Conservation (phyloP, 1,284 basidiomycete genomes). For the Marasmius sp. region DNA sequence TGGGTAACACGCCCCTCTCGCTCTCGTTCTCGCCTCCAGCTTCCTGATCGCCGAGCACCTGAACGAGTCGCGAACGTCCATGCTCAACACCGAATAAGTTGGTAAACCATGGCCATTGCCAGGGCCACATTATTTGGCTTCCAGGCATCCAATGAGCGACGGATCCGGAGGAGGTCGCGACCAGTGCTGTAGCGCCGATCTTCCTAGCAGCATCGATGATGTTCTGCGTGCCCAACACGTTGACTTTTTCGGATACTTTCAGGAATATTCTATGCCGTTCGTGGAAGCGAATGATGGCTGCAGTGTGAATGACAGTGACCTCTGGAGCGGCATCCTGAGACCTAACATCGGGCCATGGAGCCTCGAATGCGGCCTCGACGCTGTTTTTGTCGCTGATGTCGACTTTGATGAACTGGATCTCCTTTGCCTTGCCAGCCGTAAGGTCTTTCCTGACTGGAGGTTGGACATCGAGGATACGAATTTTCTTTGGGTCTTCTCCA, state of each 20-base stretch:
- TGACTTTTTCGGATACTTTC: constrained; percentile 55
- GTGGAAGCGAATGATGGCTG: constrained; percentile 74
- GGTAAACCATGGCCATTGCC: constrained; percentile 57
- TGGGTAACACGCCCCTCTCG: constrained; percentile 39
- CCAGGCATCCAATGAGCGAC: constrained; percentile 38
- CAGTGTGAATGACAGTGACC: constrained; percentile 71
- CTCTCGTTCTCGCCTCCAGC: constrained; percentile 43
- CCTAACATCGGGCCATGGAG: constrained; percentile 50
- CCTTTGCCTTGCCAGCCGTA: constrained; percentile 42
- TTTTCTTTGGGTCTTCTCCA: constrained; percentile 64
- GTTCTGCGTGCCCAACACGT: constrained; percentile 65
- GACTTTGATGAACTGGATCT: constrained; percentile 56
- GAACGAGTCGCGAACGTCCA: background rate
- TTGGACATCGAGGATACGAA: constrained; percentile 68
- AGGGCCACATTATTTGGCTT: constrained; percentile 70
- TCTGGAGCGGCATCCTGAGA: constrained; percentile 26
- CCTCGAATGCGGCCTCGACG: constrained; percentile 59
- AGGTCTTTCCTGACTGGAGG: constrained; percentile 55
- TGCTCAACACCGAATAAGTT: constrained; percentile 45
- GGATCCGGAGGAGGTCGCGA: constrained; percentile 67
- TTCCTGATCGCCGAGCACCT: background rate
- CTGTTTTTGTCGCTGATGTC: constrained; percentile 55
- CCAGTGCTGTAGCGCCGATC: constrained; percentile 48
- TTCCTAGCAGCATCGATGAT: constrained; percentile 46
- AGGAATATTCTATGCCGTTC: constrained; percentile 56